These are phyloP conservation scores for Cordyceps farinosa DNA, from an alignment of 2,329 filamentous ascomycete genomes.

Conservation along the genomic window DNA sequence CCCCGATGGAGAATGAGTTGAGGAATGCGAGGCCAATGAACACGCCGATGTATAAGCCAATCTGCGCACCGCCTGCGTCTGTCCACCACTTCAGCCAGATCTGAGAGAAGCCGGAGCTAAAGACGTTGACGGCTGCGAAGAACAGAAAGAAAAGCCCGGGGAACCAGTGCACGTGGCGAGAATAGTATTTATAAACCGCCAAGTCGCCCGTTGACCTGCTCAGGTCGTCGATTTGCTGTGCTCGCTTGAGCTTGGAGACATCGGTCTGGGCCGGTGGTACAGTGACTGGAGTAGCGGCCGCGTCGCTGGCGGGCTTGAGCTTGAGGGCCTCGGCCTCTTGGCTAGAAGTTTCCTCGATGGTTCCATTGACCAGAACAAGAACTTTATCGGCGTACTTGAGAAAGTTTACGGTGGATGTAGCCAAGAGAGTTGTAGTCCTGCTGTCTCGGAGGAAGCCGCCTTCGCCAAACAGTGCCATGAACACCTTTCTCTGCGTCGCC, in stretches of 20 bases:
- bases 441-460: background rate
- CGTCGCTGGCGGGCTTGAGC: slow-evolving; percentile 3
- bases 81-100: slow-evolving; percentile 34
- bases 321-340: background rate
- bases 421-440: background rate
- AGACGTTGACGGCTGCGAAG: slow-evolving; percentile 17
- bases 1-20: slow-evolving; percentile 7
- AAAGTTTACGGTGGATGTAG: background rate
- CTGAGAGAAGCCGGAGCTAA: slow-evolving; percentile 19
- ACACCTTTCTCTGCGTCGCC: background rate
- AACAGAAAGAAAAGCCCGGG: slow-evolving; percentile 16
- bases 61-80: slow-evolving; percentile 20
- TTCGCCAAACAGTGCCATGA: background rate
- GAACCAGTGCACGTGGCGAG: slow-evolving; percentile 20
- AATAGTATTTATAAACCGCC: slow-evolving; percentile 22
- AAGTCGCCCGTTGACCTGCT: slow-evolving; percentile 16
- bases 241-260: slow-evolving; percentile 6
- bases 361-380: slow-evolving; percentile 14
- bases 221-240: slow-evolving; percentile 16
- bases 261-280: background rate
- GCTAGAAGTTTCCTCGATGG: slow-evolving; percentile 9
- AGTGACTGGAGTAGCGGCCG: background rate
- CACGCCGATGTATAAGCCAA: slow-evolving; percentile 21
- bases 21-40: slow-evolving; percentile 19
- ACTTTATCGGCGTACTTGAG: slow-evolving; percentile 19